Percentiles rank a stretch among this genome's conserved stretches.
Evolutionary conservation across 164 flowering plant species (phyloP).

Genomic region (Annona cherimola): DNA sequence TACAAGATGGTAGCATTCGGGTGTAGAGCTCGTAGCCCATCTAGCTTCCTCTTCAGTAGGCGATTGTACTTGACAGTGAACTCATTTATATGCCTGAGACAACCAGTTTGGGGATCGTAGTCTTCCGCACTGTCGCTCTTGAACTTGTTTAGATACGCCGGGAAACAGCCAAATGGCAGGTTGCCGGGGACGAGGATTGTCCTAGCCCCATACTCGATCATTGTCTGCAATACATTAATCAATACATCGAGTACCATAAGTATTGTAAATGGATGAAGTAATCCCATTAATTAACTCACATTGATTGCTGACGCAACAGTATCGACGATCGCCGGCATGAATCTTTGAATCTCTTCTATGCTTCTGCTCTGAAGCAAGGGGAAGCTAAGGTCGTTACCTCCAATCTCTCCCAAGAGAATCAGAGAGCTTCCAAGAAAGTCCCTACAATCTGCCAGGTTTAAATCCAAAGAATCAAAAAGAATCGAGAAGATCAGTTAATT

Average conservation of each 20-base stretch:
- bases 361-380: slow-evolving; percentile 6
- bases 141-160: not conserved
- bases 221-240: not conserved
- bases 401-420: slow-evolving; percentile 34
- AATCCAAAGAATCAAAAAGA: no score
- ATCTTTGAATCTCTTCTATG: slow-evolving; percentile 2
- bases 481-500: not conserved
- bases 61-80: not conserved
- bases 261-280: not conserved
- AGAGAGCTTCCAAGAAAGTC: slow-evolving; percentile 12
- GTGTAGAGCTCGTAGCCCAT: not conserved
- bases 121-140: not conserved
- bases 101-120: not conserved
- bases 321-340: slow-evolving; percentile 16
- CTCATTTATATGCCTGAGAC: not conserved
- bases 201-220: slow-evolving; percentile 1
- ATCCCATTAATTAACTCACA: slow-evolving; percentile 13
- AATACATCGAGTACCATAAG: not conserved
- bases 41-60: not conserved
- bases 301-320: slow-evolving; percentile 16
- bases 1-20: not conserved
- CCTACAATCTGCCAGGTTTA: slow-evolving; percentile 15
- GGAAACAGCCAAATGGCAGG: not conserved
- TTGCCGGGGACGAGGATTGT: not conserved
- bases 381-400: slow-evolving; percentile 29